Percentiles rank a stretch among this genome's conserved stretches.
These are phyloP conservation scores for Sphaceloma murrayae DNA, from an alignment of 2,329 filamentous ascomycete genomes.

Conservation along the genomic window DNA sequence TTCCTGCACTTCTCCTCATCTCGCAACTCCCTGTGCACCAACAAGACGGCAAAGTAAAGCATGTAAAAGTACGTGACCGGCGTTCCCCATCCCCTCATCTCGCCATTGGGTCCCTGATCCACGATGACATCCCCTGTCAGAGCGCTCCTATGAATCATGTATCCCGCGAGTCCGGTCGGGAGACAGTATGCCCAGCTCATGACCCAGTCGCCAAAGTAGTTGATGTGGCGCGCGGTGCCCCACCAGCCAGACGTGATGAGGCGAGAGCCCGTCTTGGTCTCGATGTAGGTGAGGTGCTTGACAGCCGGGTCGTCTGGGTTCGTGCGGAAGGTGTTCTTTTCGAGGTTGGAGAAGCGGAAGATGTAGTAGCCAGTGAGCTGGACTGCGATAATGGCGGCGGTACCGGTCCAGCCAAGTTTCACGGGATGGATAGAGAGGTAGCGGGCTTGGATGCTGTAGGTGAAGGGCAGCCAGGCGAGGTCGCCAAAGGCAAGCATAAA, in stretches of 20 bases:
- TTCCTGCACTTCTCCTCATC: constrained; percentile 84
- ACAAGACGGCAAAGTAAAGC: constrained; percentile 76
- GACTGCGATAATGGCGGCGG: constrained; percentile 55
- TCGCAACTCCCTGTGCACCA: constrained; percentile 75
- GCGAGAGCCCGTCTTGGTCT: constrained; percentile 72
- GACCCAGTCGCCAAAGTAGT: constrained; percentile 91
- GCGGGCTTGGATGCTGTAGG: constrained; percentile 73
- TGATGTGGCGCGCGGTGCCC: constrained; percentile 85
- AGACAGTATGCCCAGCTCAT: constrained; percentile 86
- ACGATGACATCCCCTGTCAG: constrained; percentile 54
- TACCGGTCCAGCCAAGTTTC: constrained; percentile 60
- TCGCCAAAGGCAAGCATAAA: constrained; percentile 94
- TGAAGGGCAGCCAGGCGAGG: constrained; percentile 83
- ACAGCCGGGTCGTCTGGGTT: constrained; percentile 73
- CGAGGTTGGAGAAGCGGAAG: constrained; percentile 86
- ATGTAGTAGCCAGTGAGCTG: constrained; percentile 72
- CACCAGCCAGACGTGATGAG: constrained; percentile 86
- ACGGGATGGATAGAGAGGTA: constrained; percentile 78
- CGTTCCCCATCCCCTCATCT: constrained; percentile 72
- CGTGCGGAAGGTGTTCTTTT: constrained; percentile 90
- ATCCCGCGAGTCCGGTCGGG: constrained; percentile 77
- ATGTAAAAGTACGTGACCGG: constrained; percentile 92
- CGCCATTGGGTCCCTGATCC: constrained; percentile 28
- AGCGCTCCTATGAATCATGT: constrained; percentile 55
- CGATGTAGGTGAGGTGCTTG: constrained; percentile 69